Percentiles rank a stretch among this genome's conserved stretches.
Conservation (phyloP, 805 yeast species). For the Saturnispora quitensis region DNA sequence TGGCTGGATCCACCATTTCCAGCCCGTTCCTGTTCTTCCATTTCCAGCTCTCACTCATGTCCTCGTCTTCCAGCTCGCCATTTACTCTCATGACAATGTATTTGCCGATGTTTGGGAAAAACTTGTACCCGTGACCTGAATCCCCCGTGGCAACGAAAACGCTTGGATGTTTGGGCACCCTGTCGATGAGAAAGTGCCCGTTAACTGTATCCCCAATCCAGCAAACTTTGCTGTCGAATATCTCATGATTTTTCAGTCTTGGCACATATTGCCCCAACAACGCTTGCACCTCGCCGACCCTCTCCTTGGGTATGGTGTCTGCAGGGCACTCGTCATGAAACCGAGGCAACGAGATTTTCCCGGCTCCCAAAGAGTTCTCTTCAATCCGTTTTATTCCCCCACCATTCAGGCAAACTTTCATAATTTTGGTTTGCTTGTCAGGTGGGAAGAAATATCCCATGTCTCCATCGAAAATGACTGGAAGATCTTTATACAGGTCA, state of each 20-base stretch:
- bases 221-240: slow-evolving; percentile 28
- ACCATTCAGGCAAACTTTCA: slow-evolving; percentile 33
- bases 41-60: slow-evolving; percentile 22
- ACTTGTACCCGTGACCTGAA: slow-evolving; percentile 38
- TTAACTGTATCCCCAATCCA: slow-evolving; percentile 32
- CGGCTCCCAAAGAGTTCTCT: slow-evolving; percentile 9
- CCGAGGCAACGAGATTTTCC: slow-evolving; percentile 28
- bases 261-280: slow-evolving; percentile 29
- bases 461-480: slow-evolving; percentile 35
- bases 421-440: slow-evolving; percentile 27
- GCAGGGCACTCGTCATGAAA: slow-evolving; percentile 24
- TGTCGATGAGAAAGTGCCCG: slow-evolving; percentile 32
- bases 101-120: slow-evolving; percentile 36
- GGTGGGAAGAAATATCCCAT: slow-evolving; percentile 42
- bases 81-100: slow-evolving; percentile 28
- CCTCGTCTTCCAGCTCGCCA: slow-evolving; percentile 17
- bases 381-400: slow-evolving; percentile 23
- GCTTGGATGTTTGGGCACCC: slow-evolving; percentile 25
- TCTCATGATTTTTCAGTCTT: slow-evolving; percentile 25
- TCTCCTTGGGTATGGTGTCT: slow-evolving; percentile 30
- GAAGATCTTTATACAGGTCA: slow-evolving; percentile 28
- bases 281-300: slow-evolving; percentile 19
- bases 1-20: slow-evolving; percentile 16
- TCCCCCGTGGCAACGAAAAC: slow-evolving; percentile 36
- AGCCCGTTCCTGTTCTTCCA: slow-evolving; percentile 21